These are phyloP conservation scores for Cucurbita moschata DNA, from an alignment of 306 rosid genomes.

Conservation along the genomic window DNA sequence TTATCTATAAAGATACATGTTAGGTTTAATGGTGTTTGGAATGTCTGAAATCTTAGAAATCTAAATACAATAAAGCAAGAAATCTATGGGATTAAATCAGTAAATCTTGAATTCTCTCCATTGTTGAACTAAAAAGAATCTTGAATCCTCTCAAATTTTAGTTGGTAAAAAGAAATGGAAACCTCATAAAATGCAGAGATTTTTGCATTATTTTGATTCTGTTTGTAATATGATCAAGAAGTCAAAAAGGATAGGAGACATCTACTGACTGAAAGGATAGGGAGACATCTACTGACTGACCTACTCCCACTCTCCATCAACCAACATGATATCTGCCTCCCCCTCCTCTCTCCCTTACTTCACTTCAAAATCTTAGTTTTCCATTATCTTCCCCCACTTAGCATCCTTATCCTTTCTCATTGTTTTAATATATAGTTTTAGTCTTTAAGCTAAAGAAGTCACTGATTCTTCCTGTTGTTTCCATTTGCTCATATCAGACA, in stretches of 20 bases:
- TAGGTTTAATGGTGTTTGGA: not conserved
- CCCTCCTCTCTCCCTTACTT: not conserved
- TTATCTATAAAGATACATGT: too few species aligned
- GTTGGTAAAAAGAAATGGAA: not conserved
- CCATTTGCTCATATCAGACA: not conserved
- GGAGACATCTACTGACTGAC: constrained; percentile 5
- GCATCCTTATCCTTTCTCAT: not conserved
- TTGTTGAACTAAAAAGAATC: too few species aligned
- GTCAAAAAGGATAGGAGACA: constrained; percentile 1
- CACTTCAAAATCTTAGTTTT: not conserved
- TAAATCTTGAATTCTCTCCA: not conserved
- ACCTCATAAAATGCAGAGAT: not conserved
- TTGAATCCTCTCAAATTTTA: not conserved
- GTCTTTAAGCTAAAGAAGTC: not conserved
- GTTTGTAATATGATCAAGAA: not conserved
- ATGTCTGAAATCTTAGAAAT: not conserved
- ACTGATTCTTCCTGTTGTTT: not conserved
- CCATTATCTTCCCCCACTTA: constrained; percentile 4
- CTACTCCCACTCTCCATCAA: constrained; percentile 9
- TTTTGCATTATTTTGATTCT: not conserved
- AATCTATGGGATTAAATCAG: not conserved
- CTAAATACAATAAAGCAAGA: not conserved
- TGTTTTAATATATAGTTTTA: not conserved
- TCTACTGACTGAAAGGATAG: constrained; percentile 1
- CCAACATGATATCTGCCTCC: constrained; percentile 6